Percentiles rank a stretch among this genome's conserved stretches.
Conservation (phyloP, 257 asterid species). For the Solanum chilense region DNA sequence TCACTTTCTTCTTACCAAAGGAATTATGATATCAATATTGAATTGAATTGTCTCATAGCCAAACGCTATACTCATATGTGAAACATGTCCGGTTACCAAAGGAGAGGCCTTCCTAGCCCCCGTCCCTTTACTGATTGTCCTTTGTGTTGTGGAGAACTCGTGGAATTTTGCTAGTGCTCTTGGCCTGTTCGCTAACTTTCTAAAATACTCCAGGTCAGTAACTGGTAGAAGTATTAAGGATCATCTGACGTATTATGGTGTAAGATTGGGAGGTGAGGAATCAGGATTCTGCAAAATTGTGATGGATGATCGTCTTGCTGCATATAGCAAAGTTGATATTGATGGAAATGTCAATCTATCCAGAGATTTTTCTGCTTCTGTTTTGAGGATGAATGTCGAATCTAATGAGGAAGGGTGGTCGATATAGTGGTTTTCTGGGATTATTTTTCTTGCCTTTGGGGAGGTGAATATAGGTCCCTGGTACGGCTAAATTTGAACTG, state of each 20-base stretch:
- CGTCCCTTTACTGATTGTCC: background rate
- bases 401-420: background rate
- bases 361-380: slow-evolving; percentile 21
- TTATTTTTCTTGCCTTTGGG: background rate
- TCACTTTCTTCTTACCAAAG: background rate
- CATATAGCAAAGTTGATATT: slow-evolving; percentile 32
- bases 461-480: background rate
- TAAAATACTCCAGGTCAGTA: slow-evolving; percentile 58
- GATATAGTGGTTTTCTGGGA: background rate
- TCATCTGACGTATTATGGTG: slow-evolving; percentile 66
- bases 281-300: slow-evolving; percentile 50
- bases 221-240: slow-evolving; percentile 79
- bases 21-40: background rate
- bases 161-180: background rate
- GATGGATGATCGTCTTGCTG: slow-evolving; percentile 40
- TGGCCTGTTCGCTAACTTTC: background rate
- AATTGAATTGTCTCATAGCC: background rate
- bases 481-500: background rate
- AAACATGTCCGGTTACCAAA: background rate
- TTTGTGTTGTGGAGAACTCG: background rate
- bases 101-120: background rate
- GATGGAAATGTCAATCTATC: slow-evolving; percentile 67
- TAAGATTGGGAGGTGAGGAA: slow-evolving; percentile 60
- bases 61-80: background rate
- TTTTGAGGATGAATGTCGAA: slow-evolving; percentile 23